phyloP scores from a whole-genome alignment of 176 grass and related monocot species.

The Raddia guianensis region DNA sequence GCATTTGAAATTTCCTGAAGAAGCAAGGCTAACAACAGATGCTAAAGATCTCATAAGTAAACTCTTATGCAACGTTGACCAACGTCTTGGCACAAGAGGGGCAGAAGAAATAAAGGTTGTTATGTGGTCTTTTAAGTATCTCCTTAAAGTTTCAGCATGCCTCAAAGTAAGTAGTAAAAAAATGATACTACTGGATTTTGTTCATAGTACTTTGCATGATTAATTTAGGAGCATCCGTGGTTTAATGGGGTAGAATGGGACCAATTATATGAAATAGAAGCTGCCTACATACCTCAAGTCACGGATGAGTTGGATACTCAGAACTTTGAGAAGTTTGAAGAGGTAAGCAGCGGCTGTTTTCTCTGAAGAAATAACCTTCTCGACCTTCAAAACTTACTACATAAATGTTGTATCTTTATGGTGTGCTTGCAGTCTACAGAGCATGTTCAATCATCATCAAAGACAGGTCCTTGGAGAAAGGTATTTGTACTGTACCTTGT shows the following conservation, averaged over 20 bases:
- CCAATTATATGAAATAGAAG: slow-evolving; percentile 76
- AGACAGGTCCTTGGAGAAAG: slow-evolving; percentile 93
- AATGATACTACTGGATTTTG: slow-evolving; percentile 19
- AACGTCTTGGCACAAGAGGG: slow-evolving; percentile 85
- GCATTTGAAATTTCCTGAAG: slow-evolving; percentile 97
- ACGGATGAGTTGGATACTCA: slow-evolving; percentile 96
- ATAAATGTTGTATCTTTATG: background rate
- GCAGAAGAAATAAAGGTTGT: slow-evolving; percentile 92
- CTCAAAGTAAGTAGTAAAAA: slow-evolving; percentile 4
- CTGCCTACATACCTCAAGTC: slow-evolving; percentile 91
- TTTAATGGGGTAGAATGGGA: slow-evolving; percentile 78
- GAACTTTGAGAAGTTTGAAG: slow-evolving; percentile 98
- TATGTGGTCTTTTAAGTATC: slow-evolving; percentile 29
- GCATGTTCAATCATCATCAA: slow-evolving; percentile 63
- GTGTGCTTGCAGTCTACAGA: slow-evolving; percentile 57
- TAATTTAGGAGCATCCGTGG: slow-evolving; percentile 78
- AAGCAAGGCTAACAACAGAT: slow-evolving; percentile 68
- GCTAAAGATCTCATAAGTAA: slow-evolving; percentile 91
- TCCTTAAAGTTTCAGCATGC: background rate
- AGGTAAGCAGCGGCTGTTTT: slow-evolving; percentile 47
- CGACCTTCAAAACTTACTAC: background rate
- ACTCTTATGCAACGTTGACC: slow-evolving; percentile 91
- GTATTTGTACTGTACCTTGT: slow-evolving; percentile 39
- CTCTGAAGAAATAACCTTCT: slow-evolving; percentile 25
- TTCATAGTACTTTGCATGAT: slow-evolving; percentile 37